Evolutionary conservation across 352 stramenopile species (phyloP), one percentile per base, ranked within the genome.

Genomic region (Pythium brachiatum): DNA sequence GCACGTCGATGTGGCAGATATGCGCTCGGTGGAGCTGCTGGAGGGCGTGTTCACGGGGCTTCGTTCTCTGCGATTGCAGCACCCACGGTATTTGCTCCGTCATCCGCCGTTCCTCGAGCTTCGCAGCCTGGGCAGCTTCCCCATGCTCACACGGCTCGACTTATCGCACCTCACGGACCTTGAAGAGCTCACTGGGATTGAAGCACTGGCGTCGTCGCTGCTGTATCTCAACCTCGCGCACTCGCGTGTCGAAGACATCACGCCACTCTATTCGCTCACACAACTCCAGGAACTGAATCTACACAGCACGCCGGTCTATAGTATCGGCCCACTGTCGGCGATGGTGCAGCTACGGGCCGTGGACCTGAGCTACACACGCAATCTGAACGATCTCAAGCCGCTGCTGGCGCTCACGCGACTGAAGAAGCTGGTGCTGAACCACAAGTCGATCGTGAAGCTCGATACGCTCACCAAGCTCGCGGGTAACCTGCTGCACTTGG

Each of bases 391-490:
- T 38, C 48, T 64, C 39, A 53, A 60, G 48, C 62, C 62, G 8
- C 51, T 69, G 9, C 29, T 34, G 11, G 50, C 55, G 1, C 50
- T 69, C n/a, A 18, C 18, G 15, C 43, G 64, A 16, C 53, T 72
- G 4, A 63, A 55, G 27, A 56, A 60, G 31, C 57, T 72, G 29
- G 38, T 64, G 36, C 29, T 72, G 9, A 72, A 72, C 41, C 52
- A 56, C 46, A 72, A 67, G 32, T 66, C 64, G 29, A 64, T 67
- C 25, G 36, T 72, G 7, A 23, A 27, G 15, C 44, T 72, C 21
- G 43, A 63, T 11, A 57, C 55, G 36, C 46, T 72, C 16, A 31
- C 54, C 32, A 18, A 23, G 26, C 36, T 72, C 41, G 58, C 64
- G 13, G 53, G 56, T 16, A 21, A 44, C 6, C 21, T 72, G 15